Evolutionary conservation across 2,329 filamentous ascomycete genomes (phyloP), one percentile per base, ranked within the genome.

Genomic region (Incumbomyces lentus): DNA sequence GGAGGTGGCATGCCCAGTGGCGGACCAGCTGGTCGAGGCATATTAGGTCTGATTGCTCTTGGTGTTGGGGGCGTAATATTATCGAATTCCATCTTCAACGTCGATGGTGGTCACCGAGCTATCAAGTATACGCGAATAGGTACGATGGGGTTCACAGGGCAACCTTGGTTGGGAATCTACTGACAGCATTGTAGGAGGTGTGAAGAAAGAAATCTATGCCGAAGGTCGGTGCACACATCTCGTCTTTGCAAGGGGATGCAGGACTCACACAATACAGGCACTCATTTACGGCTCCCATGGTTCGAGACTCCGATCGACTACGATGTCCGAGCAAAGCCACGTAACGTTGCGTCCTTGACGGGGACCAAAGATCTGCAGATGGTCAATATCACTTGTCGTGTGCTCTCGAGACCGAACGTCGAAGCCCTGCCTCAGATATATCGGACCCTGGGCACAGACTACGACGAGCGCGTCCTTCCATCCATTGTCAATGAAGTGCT

Each of bases 311-410:
- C 92, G 43, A 81, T 98, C 66, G 82, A 89, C 59, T 98, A 96
- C 74, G 90, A 98, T 67, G 92, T 98, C 59, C 90, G 92, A 70
- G 92, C 92, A 50, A 95, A 90, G 75, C 92, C 92, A 60, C 82
- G 92, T 65, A 95, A 94, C 62, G 89, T 98, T 59, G 85, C 92
- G 56, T 96, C 92, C 56, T 79, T 98, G 56, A 98, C 92, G 50
- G 92, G 92, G 59, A 98, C 92, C 63, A 98, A 98, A 76, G 92
- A 98, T 70, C 73, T 98, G 69, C 92, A 98, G 74, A 98, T 98
- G 92, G 92, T 57, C 48, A 98, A 98, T 78, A 96, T 98, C 65
- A 98, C 90, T 63, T 98, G 92, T 70, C 90, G 92, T 86, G 92
- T 98, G 49, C 85, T 98, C 44, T 95, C 90, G 49, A 77, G 88